These are phyloP conservation scores for Lumnitzera racemosa DNA, from an alignment of 345 rosid species.

Conservation along the genomic window DNA sequence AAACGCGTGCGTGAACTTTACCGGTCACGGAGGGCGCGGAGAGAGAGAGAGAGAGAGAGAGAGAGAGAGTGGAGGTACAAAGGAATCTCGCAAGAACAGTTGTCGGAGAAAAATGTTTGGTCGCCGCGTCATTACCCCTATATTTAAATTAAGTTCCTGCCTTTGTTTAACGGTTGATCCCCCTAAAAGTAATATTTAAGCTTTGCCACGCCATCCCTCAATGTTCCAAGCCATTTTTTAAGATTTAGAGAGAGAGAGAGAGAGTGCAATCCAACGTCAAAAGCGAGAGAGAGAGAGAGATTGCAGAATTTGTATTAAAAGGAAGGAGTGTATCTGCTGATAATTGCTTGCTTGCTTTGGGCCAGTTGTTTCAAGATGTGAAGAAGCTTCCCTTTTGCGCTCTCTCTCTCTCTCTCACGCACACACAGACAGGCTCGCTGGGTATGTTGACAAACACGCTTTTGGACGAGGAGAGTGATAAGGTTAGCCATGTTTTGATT, in stretches of 20 bases:
- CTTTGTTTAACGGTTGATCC: too few relatives aligned
- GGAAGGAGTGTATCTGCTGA: too few relatives aligned
- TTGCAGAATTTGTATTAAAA: slow-evolving; percentile 8
- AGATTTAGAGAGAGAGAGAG: slow-evolving; percentile 6
- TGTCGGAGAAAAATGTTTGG: slow-evolving; percentile 8
- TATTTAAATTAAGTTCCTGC: not conserved
- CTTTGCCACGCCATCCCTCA: not conserved
- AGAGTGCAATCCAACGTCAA: slow-evolving; percentile 31
- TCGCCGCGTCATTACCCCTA: slow-evolving; percentile 29
- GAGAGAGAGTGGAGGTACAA: not conserved
- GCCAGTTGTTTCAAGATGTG: too few relatives aligned
- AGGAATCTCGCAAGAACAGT: not conserved
- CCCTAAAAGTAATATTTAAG: not conserved
- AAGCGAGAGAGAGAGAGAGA: slow-evolving; percentile 13
- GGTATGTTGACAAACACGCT: too few relatives aligned
- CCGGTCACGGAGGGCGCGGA: too few relatives aligned
- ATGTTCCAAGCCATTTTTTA: not conserved
- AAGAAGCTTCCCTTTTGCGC: too few relatives aligned
- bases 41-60: not conserved
- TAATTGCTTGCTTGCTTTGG: too few relatives aligned
- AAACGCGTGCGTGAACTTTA: too few relatives aligned
- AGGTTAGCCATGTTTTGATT: too few relatives aligned
- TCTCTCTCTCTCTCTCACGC: too few relatives aligned
- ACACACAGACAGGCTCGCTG: too few relatives aligned
- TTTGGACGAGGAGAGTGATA: too few relatives aligned